Base-by-base conservation (phyloP, 2,329 filamentous ascomycete species). In the Fulvia fulva region DNA sequence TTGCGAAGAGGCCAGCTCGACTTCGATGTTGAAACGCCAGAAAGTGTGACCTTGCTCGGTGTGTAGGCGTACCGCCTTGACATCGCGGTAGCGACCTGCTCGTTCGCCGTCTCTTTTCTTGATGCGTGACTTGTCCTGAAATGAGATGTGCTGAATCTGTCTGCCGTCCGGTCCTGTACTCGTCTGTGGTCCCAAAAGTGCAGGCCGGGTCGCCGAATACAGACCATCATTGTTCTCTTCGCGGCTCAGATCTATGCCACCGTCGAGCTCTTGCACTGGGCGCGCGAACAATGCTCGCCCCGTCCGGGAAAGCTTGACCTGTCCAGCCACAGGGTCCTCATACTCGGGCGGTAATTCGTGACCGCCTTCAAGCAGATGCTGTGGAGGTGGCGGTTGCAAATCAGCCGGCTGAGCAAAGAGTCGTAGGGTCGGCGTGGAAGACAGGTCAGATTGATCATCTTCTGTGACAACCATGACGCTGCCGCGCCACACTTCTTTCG, bases 1-100 rank as follows among this genome's bases (percentile, higher is more conserved):
- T 74, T 97, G 90, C 58, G 80, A 82, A 21, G 86, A 80, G 3
- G 83, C 82, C 16, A 99, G 83, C 74, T 99, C 93, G 52, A 99
- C 83, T 73, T 97, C 93, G 51, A 99, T 82, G 70, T 91, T 96
- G 81, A 97, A 99, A 44, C 91, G 85, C 94, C 94, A 99, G 75
- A 99, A 99, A 0, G 94, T 99, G 61, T 88, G 86, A 44, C 93
- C 93, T 59, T 88, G 83, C 71, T 96, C 94, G 1, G 85, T 81
- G 68, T 97, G 92, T 12, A 99, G 81, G 22, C 91, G 86, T 67
- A 90, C 86, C 1, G 90, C 94, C 59, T 86, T 82, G 5, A 97
- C 84, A 68, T 97, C 92, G 68, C 88, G 90, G 71, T 89, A 91
- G 72, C 90, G 89, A 50, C 87, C 88, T 5, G 86, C 77, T 66